phyloP scores from a whole-genome alignment of 2,329 filamentous ascomycete genomes.

The Macroventuria anomochaeta region DNA sequence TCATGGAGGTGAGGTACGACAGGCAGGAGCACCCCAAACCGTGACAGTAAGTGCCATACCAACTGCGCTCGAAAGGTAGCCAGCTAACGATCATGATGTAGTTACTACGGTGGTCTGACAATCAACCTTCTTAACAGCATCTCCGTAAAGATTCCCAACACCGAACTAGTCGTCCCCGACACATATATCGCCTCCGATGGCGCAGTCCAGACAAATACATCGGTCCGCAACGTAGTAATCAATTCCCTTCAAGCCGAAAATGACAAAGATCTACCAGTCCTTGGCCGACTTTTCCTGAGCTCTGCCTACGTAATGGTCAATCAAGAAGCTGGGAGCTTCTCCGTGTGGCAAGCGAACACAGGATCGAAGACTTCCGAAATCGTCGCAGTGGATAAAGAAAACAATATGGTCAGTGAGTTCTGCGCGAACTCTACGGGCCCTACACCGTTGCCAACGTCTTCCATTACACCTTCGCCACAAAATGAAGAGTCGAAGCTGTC shows the following conservation, averaged over 20 bases:
- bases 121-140: slow-evolving; percentile 23
- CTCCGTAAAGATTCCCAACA: slow-evolving; percentile 24
- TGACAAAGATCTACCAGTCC: slow-evolving; percentile 21
- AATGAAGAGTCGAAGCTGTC: slow-evolving; percentile 13
- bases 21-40: too few species aligned
- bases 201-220: slow-evolving; percentile 14
- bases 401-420: slow-evolving; percentile 18
- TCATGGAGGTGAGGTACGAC: too few species aligned
- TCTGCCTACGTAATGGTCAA: slow-evolving; percentile 29
- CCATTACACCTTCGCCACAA: slow-evolving; percentile 4
- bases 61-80: neutral
- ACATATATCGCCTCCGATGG: slow-evolving; percentile 20
- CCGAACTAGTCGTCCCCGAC: slow-evolving; percentile 24
- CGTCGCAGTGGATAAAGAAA: slow-evolving; percentile 18
- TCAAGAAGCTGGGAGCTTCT: slow-evolving; percentile 23
- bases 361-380: slow-evolving; percentile 10
- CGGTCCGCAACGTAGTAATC: slow-evolving; percentile 23
- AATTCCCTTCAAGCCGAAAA: slow-evolving; percentile 22
- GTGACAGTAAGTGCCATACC: too few species aligned
- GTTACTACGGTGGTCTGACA: slow-evolving; percentile 28
- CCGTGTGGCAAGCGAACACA: slow-evolving; percentile 23
- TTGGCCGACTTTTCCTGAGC: slow-evolving; percentile 27
- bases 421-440: slow-evolving; percentile 12
- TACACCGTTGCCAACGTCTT: slow-evolving; percentile 11
- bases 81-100: slow-evolving; percentile 13